Evolutionary conservation across 305 asterid species (phyloP).

Genomic region (Rubia balearica): DNA sequence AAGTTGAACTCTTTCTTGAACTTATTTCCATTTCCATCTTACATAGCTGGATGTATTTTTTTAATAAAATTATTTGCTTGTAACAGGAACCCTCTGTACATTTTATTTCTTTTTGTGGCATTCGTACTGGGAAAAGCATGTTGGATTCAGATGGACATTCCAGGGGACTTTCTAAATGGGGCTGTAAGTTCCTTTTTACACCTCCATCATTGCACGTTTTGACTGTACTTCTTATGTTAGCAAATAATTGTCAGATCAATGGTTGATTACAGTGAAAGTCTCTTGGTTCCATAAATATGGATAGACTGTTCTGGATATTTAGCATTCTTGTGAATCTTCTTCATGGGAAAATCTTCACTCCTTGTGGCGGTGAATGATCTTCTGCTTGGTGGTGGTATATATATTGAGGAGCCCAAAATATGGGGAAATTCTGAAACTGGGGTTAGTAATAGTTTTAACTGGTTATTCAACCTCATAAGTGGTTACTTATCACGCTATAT

Average conservation of each 20-base stretch:
- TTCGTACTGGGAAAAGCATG: slow-evolving; percentile 45
- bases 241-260: not conserved
- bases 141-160: slow-evolving; percentile 53
- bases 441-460: too few relatives aligned
- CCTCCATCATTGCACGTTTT: not conserved
- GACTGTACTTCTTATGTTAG: not conserved
- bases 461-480: too few relatives aligned
- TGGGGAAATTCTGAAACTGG: too few relatives aligned
- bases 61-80: not conserved
- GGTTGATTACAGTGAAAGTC: not conserved
- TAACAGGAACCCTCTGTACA: slow-evolving; percentile 60
- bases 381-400: too few relatives aligned
- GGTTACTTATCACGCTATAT: too few relatives aligned
- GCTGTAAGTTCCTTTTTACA: slow-evolving; percentile 28
- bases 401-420: too few relatives aligned
- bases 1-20: not conserved
- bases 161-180: slow-evolving; percentile 41
- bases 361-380: too few relatives aligned
- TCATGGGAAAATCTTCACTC: too few relatives aligned
- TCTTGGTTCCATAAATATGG: not conserved
- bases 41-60: not conserved
- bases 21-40: not conserved
- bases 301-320: not conserved
- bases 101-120: slow-evolving; percentile 34
- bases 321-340: too few relatives aligned